A percentile compares a stretch with the other conserved stretches of the same genome.
These are phyloP conservation scores for Paracoccidioides lutzii DNA, from an alignment of 2,329 filamentous ascomycete genomes.

Conservation along the genomic window DNA sequence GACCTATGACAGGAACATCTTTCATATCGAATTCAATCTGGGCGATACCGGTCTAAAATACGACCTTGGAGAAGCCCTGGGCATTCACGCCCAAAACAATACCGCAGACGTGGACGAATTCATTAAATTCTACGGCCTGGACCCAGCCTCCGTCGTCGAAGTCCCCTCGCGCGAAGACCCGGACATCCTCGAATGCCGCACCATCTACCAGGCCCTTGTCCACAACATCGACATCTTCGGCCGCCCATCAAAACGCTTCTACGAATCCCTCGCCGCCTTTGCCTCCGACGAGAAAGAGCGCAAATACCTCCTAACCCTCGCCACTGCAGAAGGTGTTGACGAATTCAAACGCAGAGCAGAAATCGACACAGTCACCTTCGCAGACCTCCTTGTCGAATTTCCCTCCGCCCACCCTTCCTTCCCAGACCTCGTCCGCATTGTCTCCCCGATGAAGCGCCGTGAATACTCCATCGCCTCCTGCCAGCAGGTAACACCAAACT, in stretches of 20 bases:
- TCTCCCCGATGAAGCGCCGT: conserved; percentile 83
- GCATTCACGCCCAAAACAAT: conserved; percentile 93
- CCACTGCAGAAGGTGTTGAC: conserved; percentile 62
- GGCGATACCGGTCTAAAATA: conserved; percentile 84
- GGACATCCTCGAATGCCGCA: conserved; percentile 67
- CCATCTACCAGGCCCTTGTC: conserved; percentile 77
- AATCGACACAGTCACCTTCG: conserved; percentile 81
- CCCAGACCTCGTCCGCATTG: conserved; percentile 76
- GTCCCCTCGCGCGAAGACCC: conserved; percentile 73
- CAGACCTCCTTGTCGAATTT: conserved; percentile 82
- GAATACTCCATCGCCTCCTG: conserved; percentile 99
- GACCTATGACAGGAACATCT: conserved; percentile 95
- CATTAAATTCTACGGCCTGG: conserved; percentile 77
- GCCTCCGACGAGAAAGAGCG: conserved; percentile 72
- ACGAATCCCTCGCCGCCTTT: conserved; percentile 79
- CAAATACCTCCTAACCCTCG: conserved; percentile 63
- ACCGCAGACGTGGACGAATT: conserved; percentile 65
- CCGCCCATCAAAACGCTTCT: conserved; percentile 94
- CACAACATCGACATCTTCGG: conserved; percentile 97
- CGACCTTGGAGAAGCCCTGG: conserved; percentile 92
- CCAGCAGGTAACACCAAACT: conserved; percentile 80
- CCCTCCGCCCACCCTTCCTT: conserved; percentile 76
- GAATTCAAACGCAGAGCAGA: conserved; percentile 90
- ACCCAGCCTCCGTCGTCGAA: conserved; percentile 75
- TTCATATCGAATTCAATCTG: conserved; percentile 98